phyloP scores from a whole-genome alignment of 768 basidiomycete genomes.

The Xanthoconium purpureum region DNA sequence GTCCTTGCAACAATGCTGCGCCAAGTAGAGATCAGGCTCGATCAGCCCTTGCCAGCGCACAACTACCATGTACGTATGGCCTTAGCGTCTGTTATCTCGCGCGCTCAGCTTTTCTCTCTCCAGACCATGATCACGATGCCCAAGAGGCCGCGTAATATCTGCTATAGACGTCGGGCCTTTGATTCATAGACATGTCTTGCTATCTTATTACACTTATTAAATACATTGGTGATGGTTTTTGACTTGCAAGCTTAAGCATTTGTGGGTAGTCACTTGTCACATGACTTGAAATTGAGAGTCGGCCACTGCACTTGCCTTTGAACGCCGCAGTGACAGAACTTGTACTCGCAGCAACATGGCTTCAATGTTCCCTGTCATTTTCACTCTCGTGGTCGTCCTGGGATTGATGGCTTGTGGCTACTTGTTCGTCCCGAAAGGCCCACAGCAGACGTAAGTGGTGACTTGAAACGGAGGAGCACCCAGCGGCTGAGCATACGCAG shows the following conservation, averaged over 20 bases:
- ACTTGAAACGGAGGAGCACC: background rate
- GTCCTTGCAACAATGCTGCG: slow-evolving; percentile 79
- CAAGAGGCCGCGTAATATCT: slow-evolving; percentile 59
- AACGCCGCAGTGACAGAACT: background rate
- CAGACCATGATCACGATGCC: slow-evolving; percentile 96
- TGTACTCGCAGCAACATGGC: slow-evolving; percentile 48
- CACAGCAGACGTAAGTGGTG: slow-evolving; percentile 78
- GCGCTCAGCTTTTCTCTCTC: slow-evolving; percentile 4
- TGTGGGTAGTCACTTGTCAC: background rate
- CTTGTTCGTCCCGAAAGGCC: slow-evolving; percentile 78
- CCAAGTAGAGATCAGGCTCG: slow-evolving; percentile 69
- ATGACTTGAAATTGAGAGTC: slow-evolving; percentile 4
- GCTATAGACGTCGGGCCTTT: slow-evolving; percentile 63
- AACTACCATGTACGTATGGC: slow-evolving; percentile 79
- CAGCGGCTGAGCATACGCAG: slow-evolving; percentile 39
- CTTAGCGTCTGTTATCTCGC: background rate
- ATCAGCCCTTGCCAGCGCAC: slow-evolving; percentile 61
- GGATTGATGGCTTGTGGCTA: slow-evolving; percentile 64
- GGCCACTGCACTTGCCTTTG: background rate
- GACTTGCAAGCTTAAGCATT: background rate
- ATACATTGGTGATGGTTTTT: background rate
- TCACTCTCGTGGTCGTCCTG: slow-evolving; percentile 61
- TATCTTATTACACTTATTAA: slow-evolving; percentile 1
- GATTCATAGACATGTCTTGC: slow-evolving; percentile 33
- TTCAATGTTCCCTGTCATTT: slow-evolving; percentile 64